phyloP scores from a whole-genome alignment of 2,329 filamentous ascomycete species.

The Aspergillus nomiae region DNA sequence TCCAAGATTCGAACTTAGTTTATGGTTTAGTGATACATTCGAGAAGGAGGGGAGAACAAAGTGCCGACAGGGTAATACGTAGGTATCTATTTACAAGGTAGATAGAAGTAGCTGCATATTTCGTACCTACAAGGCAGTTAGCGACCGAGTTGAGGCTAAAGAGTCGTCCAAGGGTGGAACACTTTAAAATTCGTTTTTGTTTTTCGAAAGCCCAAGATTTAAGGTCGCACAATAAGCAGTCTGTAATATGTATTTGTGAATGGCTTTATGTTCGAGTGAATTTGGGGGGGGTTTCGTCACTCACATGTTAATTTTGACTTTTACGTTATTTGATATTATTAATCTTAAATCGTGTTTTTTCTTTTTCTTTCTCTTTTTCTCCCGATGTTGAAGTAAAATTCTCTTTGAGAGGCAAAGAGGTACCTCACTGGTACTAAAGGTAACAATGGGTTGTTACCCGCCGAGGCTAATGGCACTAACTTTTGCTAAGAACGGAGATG shows the following conservation, averaged over 20 bases:
- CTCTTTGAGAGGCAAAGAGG: neutral
- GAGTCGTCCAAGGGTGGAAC: neutral
- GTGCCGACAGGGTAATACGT: neutral
- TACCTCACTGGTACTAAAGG: neutral
- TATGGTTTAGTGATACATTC: neutral
- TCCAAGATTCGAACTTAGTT: neutral
- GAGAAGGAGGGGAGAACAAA: neutral
- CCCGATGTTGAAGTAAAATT: neutral
- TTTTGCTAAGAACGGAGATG: conserved; percentile 1
- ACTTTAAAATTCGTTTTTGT: too few species aligned
- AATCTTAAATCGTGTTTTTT: neutral
- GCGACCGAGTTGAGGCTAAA: neutral
- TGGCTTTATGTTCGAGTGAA: neutral
- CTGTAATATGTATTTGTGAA: neutral
- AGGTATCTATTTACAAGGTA: neutral
- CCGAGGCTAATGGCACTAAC: conserved; percentile 11
- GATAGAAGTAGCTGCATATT: neutral
- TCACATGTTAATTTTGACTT: neutral
- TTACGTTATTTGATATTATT: neutral
- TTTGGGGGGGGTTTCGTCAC: neutral
- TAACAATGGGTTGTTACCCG: conserved; percentile 5
- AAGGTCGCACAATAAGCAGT: neutral
- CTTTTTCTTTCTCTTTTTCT: too few species aligned
- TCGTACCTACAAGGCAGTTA: neutral
- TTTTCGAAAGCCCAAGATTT: too few species aligned